Evolutionary conservation across 768 basidiomycete species (phyloP), one percentile per base, ranked within the genome.

Genomic region (Tephrocybe sp.): DNA sequence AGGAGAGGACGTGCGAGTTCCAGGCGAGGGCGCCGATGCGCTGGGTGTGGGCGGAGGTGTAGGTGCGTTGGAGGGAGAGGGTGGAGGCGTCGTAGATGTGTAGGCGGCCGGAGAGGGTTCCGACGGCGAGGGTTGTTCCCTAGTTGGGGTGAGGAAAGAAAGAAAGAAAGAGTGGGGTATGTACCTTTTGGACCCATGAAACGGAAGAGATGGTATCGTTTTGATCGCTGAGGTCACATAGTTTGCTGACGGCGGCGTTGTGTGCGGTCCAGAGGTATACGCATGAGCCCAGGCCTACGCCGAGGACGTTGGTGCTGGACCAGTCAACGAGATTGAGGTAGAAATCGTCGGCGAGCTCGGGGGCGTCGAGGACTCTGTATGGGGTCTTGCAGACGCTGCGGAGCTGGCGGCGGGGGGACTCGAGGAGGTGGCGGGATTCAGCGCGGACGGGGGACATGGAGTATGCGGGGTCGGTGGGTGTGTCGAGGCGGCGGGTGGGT

Each of bases 261-360:
- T 92, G 87, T 6, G 96, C 97, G 7, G 89, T 90, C 97, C 97
- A 99, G 1, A 98, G 83, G 64, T 99, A 99, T 11, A 99, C 96
- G 53, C 92, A 94, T 0, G 86, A 75, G 2, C 87, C 91, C 6
- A 99, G 77, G 2, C 95, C 96, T 7, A 98, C 97, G 3, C 90
- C 95, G 0, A 98, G 83, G 0, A 98, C 86, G 62, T 98, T 98
- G 4, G 91, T 95, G 45, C 86, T 88, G 2, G 89, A 92, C 97
- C 97, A 98, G 55, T 98, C 95, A 19, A 98, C 94, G 9, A 98
- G 78, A 62, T 98, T 98, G 54, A 99, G 86, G 62, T 99, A 98
- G 68, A 98, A 99, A 66, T 99, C 96, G 64, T 98, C 96, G 24
- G 93, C 92, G 11, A 99, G 82, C 47, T 98, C 95, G 0, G 96